These are phyloP conservation scores for Citrus reticulata DNA, from an alignment of 345 rosid species.

Conservation along the genomic window DNA sequence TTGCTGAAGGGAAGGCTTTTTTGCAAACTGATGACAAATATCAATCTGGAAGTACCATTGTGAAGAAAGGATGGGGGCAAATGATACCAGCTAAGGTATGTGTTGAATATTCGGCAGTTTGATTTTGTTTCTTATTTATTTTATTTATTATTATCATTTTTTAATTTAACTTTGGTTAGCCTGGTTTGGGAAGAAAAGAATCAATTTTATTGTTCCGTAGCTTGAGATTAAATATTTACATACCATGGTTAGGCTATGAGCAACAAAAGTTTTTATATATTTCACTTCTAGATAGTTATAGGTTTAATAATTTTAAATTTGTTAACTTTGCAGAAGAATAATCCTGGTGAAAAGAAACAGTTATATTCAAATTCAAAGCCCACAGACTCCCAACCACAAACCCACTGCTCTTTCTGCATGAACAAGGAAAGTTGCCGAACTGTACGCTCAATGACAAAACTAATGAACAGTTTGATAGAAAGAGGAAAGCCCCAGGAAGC, in stretches of 20 bases:
- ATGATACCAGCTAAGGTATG: slow-evolving; percentile 15
- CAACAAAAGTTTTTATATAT: neutral
- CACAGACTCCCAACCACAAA: slow-evolving; percentile 6
- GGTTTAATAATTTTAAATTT: neutral
- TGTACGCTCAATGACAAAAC: slow-evolving; percentile 53
- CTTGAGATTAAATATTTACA: neutral
- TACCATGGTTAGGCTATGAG: no score
- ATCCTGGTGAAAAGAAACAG: slow-evolving; percentile 10
- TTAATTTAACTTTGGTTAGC: neutral
- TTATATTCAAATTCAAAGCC: slow-evolving; percentile 8
- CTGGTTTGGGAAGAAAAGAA: neutral
- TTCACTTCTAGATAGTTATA: neutral
- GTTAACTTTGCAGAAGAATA: slow-evolving; percentile 13
- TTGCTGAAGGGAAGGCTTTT: slow-evolving; percentile 10
- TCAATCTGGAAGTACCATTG: slow-evolving; percentile 7
- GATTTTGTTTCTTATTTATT: neutral
- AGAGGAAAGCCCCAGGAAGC: slow-evolving; percentile 56
- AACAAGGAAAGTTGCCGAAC: slow-evolving; percentile 43
- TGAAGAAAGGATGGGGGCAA: slow-evolving; percentile 6
- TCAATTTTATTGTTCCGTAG: neutral
- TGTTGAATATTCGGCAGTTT: neutral
- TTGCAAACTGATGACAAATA: neutral
- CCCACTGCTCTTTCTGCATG: slow-evolving; percentile 30
- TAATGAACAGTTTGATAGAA: slow-evolving; percentile 51
- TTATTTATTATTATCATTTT: no score